Evolutionary conservation across 345 rosid species (phyloP).

Genomic region (Psidium friedrichsthalianum): DNA sequence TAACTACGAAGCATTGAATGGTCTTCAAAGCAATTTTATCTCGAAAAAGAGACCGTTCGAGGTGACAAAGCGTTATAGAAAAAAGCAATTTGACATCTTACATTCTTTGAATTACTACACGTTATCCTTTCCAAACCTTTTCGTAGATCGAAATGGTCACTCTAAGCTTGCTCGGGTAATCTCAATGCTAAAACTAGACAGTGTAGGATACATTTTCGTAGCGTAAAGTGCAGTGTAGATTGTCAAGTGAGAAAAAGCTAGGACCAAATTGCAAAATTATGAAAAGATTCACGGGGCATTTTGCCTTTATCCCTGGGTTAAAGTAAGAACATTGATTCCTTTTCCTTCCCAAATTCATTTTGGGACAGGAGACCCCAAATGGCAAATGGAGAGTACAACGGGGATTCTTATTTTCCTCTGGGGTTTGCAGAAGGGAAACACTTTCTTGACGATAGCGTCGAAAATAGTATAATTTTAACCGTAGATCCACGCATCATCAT

Average conservation of each 20-base stretch:
- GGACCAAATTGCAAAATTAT: neutral
- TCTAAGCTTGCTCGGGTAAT: neutral
- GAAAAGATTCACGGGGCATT: neutral
- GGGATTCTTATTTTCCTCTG: neutral
- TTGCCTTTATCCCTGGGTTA: neutral
- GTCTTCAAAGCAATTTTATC: neutral
- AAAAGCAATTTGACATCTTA: neutral
- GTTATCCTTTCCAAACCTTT: neutral
- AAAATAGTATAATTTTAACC: too few species aligned
- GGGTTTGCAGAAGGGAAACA: neutral
- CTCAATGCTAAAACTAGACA: neutral
- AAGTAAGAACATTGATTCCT: neutral
- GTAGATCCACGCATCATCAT: too few species aligned
- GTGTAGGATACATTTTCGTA: neutral
- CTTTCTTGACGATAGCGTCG: accelerated
- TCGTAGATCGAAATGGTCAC: neutral
- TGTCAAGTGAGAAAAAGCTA: neutral
- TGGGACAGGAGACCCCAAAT: neutral
- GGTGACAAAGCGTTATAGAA: neutral
- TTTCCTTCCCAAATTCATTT: neutral
- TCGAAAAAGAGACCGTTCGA: neutral
- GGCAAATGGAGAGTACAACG: neutral
- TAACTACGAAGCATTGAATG: neutral
- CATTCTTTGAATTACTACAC: neutral
- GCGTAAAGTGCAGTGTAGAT: neutral